Percentiles rank a stretch among this genome's conserved stretches.
These are phyloP conservation scores for Esteya vermicola DNA, from an alignment of 2,329 filamentous ascomycete genomes.

Conservation along the genomic window DNA sequence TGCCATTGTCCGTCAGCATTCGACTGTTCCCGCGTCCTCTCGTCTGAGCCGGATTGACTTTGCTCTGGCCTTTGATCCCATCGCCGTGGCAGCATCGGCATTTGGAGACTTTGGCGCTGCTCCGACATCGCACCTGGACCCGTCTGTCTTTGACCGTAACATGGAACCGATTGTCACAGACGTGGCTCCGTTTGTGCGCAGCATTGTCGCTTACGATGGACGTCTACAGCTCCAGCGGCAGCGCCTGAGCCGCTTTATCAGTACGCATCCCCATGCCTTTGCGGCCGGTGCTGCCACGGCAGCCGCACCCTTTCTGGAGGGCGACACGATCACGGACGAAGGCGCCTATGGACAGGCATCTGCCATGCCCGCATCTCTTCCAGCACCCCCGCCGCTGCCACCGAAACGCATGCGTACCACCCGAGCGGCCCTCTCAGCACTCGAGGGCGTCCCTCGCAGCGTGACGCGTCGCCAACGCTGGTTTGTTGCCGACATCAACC, in stretches of 20 bases:
- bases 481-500: conserved; percentile 46
- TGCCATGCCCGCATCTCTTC: background rate
- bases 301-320: conserved; percentile 16
- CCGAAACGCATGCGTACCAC: conserved; percentile 50
- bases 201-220: conserved; percentile 66
- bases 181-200: conserved; percentile 78
- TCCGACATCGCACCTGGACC: conserved; percentile 33
- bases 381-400: background rate
- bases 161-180: conserved; percentile 50
- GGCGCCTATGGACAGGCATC: background rate
- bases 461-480: conserved; percentile 51
- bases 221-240: conserved; percentile 53
- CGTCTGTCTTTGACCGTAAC: conserved; percentile 35
- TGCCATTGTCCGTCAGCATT: conserved; percentile 20
- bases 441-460: conserved; percentile 51
- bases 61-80: conserved; percentile 45
- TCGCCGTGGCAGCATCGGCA: conserved; percentile 30
- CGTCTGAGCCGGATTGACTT: conserved; percentile 36
- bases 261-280: conserved; percentile 8
- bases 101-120: conserved; percentile 11
- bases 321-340: background rate
- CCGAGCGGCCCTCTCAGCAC: conserved; percentile 50
- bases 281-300: background rate
- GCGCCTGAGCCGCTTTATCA: conserved; percentile 36
- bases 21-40: too few relatives aligned